Conservation (phyloP, 1,139 yeast species). For the Debaryomycetaceae sp. region DNA sequence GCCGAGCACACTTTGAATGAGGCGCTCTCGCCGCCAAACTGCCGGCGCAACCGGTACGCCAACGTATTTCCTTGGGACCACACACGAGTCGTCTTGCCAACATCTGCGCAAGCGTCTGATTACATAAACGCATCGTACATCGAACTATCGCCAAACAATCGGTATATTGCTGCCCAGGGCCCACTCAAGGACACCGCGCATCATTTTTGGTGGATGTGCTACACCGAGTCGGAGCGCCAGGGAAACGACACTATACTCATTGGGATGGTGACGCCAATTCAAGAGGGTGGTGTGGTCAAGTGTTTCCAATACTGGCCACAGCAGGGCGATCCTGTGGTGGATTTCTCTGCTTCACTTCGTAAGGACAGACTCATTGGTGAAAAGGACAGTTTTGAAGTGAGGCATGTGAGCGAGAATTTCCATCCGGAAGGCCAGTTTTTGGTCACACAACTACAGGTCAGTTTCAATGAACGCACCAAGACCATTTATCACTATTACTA, state of each 20-base stretch:
- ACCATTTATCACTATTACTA: conserved; percentile 51
- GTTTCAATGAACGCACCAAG: conserved; percentile 21
- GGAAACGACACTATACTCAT: conserved; percentile 47
- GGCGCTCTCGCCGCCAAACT: conserved; percentile 16
- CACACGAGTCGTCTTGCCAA: conserved; percentile 31
- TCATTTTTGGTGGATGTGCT: conserved; percentile 88
- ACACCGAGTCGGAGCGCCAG: conserved; percentile 36
- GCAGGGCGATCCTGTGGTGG: conserved; percentile 19
- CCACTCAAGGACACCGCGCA: conserved; percentile 59
- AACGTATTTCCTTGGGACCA: conserved; percentile 43
- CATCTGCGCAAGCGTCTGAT: conserved; percentile 16
- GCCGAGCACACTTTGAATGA: conserved; percentile 8
- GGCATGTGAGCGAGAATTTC: conserved; percentile 16
- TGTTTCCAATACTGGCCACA: conserved; percentile 77
- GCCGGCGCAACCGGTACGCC: conserved; percentile 34
- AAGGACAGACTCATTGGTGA: conserved; percentile 22
- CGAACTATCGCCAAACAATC: conserved; percentile 12
- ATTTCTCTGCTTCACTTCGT: conserved; percentile 15
- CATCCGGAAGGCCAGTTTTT: conserved; percentile 22
- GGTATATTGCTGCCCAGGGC: conserved; percentile 48
- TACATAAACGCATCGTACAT: conserved; percentile 44
- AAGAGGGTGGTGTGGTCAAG: conserved; percentile 56
- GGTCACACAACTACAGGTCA: conserved; percentile 26
- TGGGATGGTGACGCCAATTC: conserved; percentile 83
- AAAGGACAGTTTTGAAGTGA: conserved; percentile 16